Conservation (phyloP, 495 filamentous ascomycete genomes). For the Penicillium manginii region DNA sequence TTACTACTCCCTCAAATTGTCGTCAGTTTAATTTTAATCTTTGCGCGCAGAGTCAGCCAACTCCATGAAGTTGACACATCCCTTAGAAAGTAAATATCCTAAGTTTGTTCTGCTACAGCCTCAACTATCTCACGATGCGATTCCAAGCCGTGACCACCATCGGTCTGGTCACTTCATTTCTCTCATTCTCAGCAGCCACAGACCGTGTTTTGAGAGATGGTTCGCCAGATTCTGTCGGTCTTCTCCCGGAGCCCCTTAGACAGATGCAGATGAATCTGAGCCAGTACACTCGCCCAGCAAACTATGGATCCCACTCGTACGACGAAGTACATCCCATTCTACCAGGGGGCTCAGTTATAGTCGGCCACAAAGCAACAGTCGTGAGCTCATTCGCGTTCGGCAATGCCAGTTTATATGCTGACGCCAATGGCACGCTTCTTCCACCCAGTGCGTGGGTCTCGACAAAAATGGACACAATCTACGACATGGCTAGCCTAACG, state of each 20-base stretch:
- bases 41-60: too few species aligned
- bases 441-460: slow-evolving; percentile 18
- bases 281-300: slow-evolving; percentile 27
- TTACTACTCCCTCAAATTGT: background rate
- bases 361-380: slow-evolving; percentile 28
- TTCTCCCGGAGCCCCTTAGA: slow-evolving; percentile 19
- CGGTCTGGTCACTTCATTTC: background rate
- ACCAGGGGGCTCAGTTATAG: slow-evolving; percentile 26
- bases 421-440: slow-evolving; percentile 30
- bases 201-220: slow-evolving; percentile 22
- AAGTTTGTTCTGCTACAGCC: background rate
- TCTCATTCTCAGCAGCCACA: background rate
- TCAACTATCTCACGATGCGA: background rate
- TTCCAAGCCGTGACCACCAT: background rate
- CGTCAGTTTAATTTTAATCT: too few species aligned
- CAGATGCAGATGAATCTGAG: slow-evolving; percentile 30
- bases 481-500: slow-evolving; percentile 36
- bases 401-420: slow-evolving; percentile 29
- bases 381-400: slow-evolving; percentile 35
- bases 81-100: background rate
- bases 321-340: slow-evolving; percentile 28
- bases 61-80: background rate
- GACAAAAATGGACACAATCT: slow-evolving; percentile 29
- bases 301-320: slow-evolving; percentile 20
- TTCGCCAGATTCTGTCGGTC: slow-evolving; percentile 30